phyloP scores from a whole-genome alignment of 768 basidiomycete genomes.

The Boletus vermiculosoides region DNA sequence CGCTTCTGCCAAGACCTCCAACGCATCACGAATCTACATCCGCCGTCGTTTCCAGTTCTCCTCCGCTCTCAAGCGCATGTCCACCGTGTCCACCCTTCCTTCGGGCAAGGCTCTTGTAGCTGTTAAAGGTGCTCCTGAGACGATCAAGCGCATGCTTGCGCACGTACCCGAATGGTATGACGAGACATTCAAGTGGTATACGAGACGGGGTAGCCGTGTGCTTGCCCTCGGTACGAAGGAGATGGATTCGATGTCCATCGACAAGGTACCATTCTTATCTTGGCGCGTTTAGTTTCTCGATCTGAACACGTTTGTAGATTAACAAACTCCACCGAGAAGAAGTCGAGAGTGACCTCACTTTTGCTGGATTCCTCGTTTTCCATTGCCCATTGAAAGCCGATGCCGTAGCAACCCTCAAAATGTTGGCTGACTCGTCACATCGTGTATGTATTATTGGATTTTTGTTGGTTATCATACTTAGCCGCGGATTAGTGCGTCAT shows the following conservation, averaged over 20 bases:
- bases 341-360: constrained; percentile 75
- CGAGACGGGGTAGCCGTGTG: constrained; percentile 89
- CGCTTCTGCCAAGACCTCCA: constrained; percentile 45
- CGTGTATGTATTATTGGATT: constrained; percentile 56
- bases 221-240: constrained; percentile 89
- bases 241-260: constrained; percentile 63
- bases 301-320: constrained; percentile 49
- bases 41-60: constrained; percentile 97
- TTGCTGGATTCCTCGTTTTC: constrained; percentile 98
- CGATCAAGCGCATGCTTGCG: constrained; percentile 84
- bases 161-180: constrained; percentile 80
- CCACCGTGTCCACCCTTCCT: constrained; percentile 72
- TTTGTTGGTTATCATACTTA: neutral
- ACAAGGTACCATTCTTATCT: constrained; percentile 56
- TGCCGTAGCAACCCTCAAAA: constrained; percentile 85
- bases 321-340: constrained; percentile 81
- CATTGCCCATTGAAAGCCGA: constrained; percentile 96
- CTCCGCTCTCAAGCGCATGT: constrained; percentile 97
- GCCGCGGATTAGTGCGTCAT: constrained; percentile 74
- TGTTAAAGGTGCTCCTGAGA: constrained; percentile 98
- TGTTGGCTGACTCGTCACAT: constrained; percentile 95
- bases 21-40: constrained; percentile 64
- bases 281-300: neutral
- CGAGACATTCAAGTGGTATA: constrained; percentile 93
- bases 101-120: constrained; percentile 62